Conservation (phyloP, 2,329 filamentous ascomycete species). For the Venturia nashicola region DNA sequence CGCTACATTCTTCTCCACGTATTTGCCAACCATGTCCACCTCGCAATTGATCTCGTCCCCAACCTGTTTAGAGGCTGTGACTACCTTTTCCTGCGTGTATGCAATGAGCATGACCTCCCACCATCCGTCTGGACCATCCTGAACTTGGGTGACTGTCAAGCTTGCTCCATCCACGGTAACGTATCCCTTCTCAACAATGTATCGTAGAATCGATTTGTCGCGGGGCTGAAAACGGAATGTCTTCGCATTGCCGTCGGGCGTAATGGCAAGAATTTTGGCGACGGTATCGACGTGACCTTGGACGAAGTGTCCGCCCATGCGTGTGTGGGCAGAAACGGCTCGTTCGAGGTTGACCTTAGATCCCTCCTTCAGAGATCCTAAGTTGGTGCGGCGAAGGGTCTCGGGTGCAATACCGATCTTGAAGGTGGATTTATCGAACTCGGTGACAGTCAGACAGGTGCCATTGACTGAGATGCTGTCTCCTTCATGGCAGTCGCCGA, state of each 20-base stretch:
- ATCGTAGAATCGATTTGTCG: conserved; percentile 58
- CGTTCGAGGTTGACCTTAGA: conserved; percentile 85
- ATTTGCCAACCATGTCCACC: conserved; percentile 80
- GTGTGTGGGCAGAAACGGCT: conserved; percentile 77
- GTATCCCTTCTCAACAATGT: conserved; percentile 94
- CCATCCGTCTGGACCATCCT: conserved; percentile 70
- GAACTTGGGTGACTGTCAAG: conserved; percentile 77
- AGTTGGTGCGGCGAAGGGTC: conserved; percentile 88
- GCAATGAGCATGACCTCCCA: conserved; percentile 95
- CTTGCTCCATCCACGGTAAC: conserved; percentile 90
- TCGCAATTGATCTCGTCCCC: conserved; percentile 85
- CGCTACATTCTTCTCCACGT: conserved; percentile 78
- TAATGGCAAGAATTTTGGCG: conserved; percentile 60
- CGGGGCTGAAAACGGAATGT: conserved; percentile 72
- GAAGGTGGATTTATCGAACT: conserved; percentile 53
- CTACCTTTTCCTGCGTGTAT: conserved; percentile 89
- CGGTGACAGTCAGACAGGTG: conserved; percentile 88
- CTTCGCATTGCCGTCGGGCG: conserved; percentile 77
- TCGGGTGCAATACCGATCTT: conserved; percentile 91
- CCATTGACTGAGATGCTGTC: conserved; percentile 95
- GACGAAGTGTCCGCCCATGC: conserved; percentile 97
- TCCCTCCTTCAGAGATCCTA: conserved; percentile 56
- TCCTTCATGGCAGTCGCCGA: conserved; percentile 71
- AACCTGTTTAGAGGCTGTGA: conserved; percentile 63
- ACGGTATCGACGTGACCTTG: conserved; percentile 94